Evolutionary conservation across 164 flowering plant species (phyloP), one percentile per base, ranked within the genome.

Genomic region (Cinnamomum chago): DNA sequence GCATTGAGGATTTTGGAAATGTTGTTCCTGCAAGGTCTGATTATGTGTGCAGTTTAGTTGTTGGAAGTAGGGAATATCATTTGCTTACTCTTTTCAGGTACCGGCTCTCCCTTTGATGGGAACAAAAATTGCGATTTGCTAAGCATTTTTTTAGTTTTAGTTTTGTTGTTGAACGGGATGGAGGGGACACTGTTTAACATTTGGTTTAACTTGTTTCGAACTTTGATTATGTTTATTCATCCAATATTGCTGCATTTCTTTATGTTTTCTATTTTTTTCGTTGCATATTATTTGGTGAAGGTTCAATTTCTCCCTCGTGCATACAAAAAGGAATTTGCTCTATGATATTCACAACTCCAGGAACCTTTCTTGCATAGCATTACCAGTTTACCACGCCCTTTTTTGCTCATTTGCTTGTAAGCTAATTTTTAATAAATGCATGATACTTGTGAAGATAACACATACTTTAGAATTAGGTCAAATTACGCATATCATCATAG

Each of bases 1-100:
- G 71, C 95, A 92, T 82, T 92, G 84, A 90, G 76, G 55, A 73
- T 68, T 6, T 68, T 18, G 50, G 27, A 35, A 13, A 15, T 22
- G 24, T 20, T 40, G 30, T 13, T 9, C 17, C 50, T 50, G 17
- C 24, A 13, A 15, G 60, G 23, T 70, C 33, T 50, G 60, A 47
- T 50, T 58, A 9, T n/a, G 20, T 50, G 60, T 17, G 58, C 60
- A 4, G 60, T 70, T 55, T 14, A 55, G 60, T 20, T 55, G 20
- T 50, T 70, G 30, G 62, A 13, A 40, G 6, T 35, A 15, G 5
- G 40, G n/a, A 15, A 68, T 47, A 33, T 55, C n/a, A 17, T 55
- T 5, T 55, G 3, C 60, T 15, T 20, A 55, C 20, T 15, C n/a
- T 20, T 3, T 55, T 55, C 20, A 55, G 60, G 60, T 55, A 55